These are phyloP conservation scores for Termitomyces sp. DNA, from an alignment of 768 basidiomycete genomes.

Conservation along the genomic window DNA sequence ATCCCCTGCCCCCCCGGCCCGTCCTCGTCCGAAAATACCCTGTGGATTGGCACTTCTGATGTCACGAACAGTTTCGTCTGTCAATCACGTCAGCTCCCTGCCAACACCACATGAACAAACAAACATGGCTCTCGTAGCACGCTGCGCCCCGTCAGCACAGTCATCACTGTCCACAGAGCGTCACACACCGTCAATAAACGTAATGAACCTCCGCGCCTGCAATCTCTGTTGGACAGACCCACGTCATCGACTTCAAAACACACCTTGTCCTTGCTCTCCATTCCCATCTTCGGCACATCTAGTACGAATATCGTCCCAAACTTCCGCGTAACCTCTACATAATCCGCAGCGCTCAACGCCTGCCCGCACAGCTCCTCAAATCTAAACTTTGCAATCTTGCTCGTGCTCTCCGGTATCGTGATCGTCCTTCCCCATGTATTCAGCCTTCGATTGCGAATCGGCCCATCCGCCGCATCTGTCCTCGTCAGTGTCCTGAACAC, in stretches of 20 bases:
- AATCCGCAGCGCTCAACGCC: constrained; percentile 92
- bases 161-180: not conserved
- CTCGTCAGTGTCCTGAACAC: constrained; percentile 73
- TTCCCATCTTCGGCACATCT: constrained; percentile 83
- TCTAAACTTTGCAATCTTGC: constrained; percentile 75
- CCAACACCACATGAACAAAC: not conserved
- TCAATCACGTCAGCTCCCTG: not conserved
- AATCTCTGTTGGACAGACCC: not conserved
- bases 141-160: constrained; percentile 33
- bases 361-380: constrained; percentile 85
- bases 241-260: constrained; percentile 7
- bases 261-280: constrained; percentile 84
- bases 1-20: constrained; percentile 26
- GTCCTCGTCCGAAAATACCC: constrained; percentile 80
- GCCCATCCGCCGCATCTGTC: constrained; percentile 45
- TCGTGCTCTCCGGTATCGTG: constrained; percentile 72
- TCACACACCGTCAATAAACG: constrained; percentile 84
- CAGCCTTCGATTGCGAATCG: constrained; percentile 57
- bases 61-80: constrained; percentile 89
- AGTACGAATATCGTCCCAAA: constrained; percentile 87
- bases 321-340: constrained; percentile 84
- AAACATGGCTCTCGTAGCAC: constrained; percentile 86
- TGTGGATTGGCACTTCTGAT: constrained; percentile 86
- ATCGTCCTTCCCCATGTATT: constrained; percentile 90
- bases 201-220: constrained; percentile 92